Evolutionary conservation across 306 rosid genomes (phyloP).

Genomic region (Glycyrrhiza uralensis): DNA sequence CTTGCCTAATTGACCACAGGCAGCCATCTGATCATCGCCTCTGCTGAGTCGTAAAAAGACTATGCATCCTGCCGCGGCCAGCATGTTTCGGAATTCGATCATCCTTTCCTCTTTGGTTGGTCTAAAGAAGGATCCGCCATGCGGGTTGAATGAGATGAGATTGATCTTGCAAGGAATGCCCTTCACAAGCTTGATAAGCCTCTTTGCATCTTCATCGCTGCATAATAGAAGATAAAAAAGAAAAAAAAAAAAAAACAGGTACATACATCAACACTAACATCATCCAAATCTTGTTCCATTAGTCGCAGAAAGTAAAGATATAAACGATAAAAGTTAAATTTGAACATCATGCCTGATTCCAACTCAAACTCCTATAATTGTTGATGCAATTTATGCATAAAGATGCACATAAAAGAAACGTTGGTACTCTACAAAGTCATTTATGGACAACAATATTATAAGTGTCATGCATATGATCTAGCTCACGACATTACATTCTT

Average conservation of each 20-base stretch:
- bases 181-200: constrained; percentile 68
- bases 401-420: not conserved
- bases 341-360: not conserved
- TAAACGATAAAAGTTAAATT: not conserved
- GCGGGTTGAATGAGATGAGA: constrained; percentile 84
- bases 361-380: not conserved
- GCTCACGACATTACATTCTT: not conserved
- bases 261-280: not conserved
- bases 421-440: not conserved
- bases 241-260: not conserved
- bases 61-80: constrained; percentile 61
- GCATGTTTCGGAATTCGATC: constrained; percentile 66
- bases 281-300: not conserved
- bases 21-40: constrained; percentile 98
- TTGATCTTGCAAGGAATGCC: constrained; percentile 96
- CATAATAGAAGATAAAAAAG: not conserved
- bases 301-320: not conserved
- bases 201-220: constrained; percentile 71
- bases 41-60: constrained; percentile 75
- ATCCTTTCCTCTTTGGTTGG: constrained; percentile 76
- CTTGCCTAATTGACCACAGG: constrained; percentile 93
- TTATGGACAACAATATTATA: not conserved
- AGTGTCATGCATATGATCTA: not conserved
- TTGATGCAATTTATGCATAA: not conserved
- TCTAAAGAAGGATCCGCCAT: constrained; percentile 74